Evolutionary conservation across 805 yeast genomes (phyloP).

Genomic region (Ogataea ganodermae): DNA sequence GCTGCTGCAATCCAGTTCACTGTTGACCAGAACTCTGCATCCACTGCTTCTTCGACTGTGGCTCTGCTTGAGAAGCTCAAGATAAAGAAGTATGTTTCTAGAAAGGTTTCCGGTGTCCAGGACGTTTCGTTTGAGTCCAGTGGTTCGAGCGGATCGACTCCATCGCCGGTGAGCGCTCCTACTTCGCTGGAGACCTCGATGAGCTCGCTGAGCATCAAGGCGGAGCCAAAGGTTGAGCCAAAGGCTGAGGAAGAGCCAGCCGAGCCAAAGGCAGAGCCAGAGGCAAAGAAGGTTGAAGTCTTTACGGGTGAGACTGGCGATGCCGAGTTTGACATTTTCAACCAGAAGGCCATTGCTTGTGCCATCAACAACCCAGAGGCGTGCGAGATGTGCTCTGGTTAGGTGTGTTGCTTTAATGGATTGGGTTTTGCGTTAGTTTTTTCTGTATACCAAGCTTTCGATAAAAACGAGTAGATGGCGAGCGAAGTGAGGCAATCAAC

Average conservation of each 20-base stretch:
- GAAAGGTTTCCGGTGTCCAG: conserved; percentile 31
- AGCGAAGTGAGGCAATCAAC: too few species aligned
- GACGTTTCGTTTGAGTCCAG: conserved; percentile 35
- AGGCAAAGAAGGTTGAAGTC: conserved; percentile 13
- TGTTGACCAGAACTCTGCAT: conserved; percentile 53
- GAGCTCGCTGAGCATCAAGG: conserved; percentile 45
- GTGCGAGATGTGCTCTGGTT: conserved; percentile 99
- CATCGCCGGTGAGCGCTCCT: conserved; percentile 46
- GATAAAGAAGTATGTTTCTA: conserved; percentile 38
- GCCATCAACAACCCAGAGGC: conserved; percentile 96
- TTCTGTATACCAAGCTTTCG: conserved; percentile 1
- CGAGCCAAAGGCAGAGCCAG: conserved; percentile 4
- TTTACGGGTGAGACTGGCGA: conserved; percentile 32
- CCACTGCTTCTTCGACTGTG: conserved; percentile 29
- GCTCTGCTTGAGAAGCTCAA: conserved; percentile 35
- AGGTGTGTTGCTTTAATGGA: conserved; percentile 14
- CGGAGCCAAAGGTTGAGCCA: conserved; percentile 10
- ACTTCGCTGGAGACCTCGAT: conserved; percentile 46
- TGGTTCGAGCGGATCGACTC: conserved; percentile 41
- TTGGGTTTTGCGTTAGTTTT: neutral
- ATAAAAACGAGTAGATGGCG: too few species aligned
- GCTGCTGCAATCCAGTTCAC: conserved; percentile 96
- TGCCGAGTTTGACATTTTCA: conserved; percentile 78
- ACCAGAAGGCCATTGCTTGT: conserved; percentile 93
- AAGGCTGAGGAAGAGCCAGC: conserved; percentile 11